Evolutionary conservation across 768 basidiomycete genomes (phyloP).

Genomic region (Rhodocollybia butyracea): DNA sequence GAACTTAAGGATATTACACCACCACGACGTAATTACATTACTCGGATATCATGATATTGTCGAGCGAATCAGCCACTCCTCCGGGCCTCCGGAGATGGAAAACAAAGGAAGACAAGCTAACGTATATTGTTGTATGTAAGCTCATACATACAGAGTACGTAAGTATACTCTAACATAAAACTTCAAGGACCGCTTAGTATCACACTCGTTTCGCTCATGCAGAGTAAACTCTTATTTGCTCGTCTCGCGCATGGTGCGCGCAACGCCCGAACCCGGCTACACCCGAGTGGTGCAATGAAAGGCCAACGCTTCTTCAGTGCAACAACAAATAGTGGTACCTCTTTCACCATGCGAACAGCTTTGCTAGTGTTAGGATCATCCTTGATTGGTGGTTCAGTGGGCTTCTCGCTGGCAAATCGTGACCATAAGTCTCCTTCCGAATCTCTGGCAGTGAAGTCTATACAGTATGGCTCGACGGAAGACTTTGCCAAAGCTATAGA

Average conservation of each 20-base stretch:
- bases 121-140: no score
- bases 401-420: not conserved
- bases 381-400: not conserved
- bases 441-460: not conserved
- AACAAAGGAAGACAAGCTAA: no score
- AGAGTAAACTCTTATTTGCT: not conserved
- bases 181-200: no score
- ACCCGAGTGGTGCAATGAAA: not conserved
- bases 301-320: not conserved
- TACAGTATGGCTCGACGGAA: constrained; percentile 44
- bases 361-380: not conserved
- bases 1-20: no score
- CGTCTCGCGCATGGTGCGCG: no score
- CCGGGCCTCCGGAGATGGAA: no score
- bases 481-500: constrained; percentile 54
- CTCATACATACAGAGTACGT: no score
- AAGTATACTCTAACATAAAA: no score
- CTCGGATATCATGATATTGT: no score
- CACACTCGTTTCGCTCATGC: not conserved
- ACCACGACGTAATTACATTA: no score
- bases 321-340: not conserved
- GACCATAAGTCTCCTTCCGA: not conserved
- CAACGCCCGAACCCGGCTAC: not conserved
- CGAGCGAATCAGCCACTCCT: no score
- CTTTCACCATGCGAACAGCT: not conserved